Conservation (phyloP, 2,329 filamentous ascomycete genomes). For the Fusarium euwallaceae region DNA sequence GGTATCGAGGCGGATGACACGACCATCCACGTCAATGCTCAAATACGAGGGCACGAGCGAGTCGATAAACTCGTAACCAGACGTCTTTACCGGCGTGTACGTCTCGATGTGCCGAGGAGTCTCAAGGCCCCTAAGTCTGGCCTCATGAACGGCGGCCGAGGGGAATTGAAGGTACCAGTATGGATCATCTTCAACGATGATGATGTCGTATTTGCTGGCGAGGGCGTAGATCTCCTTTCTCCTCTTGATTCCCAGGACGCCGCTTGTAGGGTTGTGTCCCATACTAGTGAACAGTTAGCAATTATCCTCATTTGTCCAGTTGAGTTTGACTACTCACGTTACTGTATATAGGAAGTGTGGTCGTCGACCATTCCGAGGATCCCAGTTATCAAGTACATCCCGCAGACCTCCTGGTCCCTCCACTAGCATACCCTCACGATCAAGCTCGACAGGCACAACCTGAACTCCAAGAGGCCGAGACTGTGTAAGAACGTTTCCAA, state of each 20-base stretch:
- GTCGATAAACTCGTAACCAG: slow-evolving; percentile 84
- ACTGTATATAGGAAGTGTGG: slow-evolving; percentile 93
- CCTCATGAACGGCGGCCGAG: slow-evolving; percentile 69
- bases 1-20: slow-evolving; percentile 90
- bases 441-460: slow-evolving; percentile 79
- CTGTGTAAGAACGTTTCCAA: slow-evolving; percentile 80
- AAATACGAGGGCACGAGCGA: slow-evolving; percentile 87
- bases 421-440: slow-evolving; percentile 83
- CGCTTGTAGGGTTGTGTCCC: slow-evolving; percentile 89
- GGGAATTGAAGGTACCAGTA: slow-evolving; percentile 97
- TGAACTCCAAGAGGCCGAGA: slow-evolving; percentile 77
- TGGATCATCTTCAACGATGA: slow-evolving; percentile 94
- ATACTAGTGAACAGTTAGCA: slow-evolving; percentile 35
- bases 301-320: background rate
- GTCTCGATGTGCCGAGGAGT: slow-evolving; percentile 49
- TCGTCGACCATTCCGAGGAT: slow-evolving; percentile 77
- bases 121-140: slow-evolving; percentile 60
- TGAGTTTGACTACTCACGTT: slow-evolving; percentile 69
- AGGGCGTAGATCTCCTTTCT: slow-evolving; percentile 84
- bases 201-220: slow-evolving; percentile 85
- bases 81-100: slow-evolving; percentile 53
- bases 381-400: slow-evolving; percentile 87
- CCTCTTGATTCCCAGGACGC: slow-evolving; percentile 78
- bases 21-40: slow-evolving; percentile 84
- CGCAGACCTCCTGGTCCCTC: slow-evolving; percentile 79